phyloP scores from a whole-genome alignment of 179 eudicot species.

The Camellia oleifera region DNA sequence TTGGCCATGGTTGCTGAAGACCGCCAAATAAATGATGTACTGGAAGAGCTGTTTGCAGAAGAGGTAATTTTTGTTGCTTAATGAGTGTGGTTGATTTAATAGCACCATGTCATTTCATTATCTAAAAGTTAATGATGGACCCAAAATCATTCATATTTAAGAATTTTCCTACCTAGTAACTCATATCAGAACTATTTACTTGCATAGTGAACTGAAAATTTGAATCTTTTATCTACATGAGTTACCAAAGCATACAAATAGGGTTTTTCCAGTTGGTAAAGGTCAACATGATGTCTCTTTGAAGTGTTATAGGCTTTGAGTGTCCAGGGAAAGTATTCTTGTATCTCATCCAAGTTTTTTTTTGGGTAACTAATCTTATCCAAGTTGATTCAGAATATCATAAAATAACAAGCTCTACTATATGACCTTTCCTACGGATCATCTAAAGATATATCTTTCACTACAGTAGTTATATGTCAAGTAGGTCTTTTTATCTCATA shows the following conservation, averaged over 20 bases:
- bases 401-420: neutral
- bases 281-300: neutral
- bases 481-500: too few relatives aligned
- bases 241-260: neutral
- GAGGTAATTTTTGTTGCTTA: slow-evolving; percentile 42
- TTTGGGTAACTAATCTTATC: neutral
- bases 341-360: neutral
- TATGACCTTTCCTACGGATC: neutral
- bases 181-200: neutral
- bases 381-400: neutral
- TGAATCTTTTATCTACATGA: neutral
- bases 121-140: neutral
- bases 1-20: slow-evolving; percentile 98
- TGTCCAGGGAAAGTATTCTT: neutral
- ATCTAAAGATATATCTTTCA: neutral
- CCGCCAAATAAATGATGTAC: slow-evolving; percentile 87
- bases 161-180: neutral
- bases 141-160: neutral
- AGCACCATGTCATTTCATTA: neutral
- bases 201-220: neutral
- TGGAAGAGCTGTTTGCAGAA: slow-evolving; percentile 94
- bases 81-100: neutral
- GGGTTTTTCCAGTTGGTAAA: neutral
- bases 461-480: too few relatives aligned
- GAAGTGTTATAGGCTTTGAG: neutral